A percentile compares a stretch with the other conserved stretches of the same genome.
These are phyloP conservation scores for Diplocarpon mali DNA, from an alignment of 2,329 filamentous ascomycete species.

Conservation along the genomic window DNA sequence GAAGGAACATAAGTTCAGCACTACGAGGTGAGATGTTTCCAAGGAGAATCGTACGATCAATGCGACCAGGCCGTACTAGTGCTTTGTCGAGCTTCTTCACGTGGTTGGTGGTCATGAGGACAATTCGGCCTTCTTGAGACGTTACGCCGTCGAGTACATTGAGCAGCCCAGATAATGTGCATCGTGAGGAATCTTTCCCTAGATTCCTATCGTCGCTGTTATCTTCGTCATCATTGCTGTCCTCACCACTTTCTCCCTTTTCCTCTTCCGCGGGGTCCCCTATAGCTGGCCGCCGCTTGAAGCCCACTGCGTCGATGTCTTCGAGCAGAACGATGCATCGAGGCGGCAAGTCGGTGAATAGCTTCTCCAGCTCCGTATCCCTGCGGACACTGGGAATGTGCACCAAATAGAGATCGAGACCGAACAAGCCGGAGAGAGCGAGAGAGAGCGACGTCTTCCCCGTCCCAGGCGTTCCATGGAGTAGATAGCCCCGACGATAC, in stretches of 20 bases:
- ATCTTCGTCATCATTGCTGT: constrained; percentile 1
- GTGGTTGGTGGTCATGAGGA: constrained; percentile 90
- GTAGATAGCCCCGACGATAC: constrained; percentile 63
- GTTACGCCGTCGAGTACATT: constrained; percentile 79
- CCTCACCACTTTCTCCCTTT: constrained; percentile 9
- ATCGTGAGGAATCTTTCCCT: constrained; percentile 35
- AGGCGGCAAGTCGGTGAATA: constrained; percentile 38
- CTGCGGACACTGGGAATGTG: constrained; percentile 41
- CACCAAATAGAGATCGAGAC: constrained; percentile 40
- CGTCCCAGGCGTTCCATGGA: constrained; percentile 62
- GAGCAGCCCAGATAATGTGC: constrained; percentile 77
- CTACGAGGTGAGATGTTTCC: constrained; percentile 56
- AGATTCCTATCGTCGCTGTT: constrained; percentile 31
- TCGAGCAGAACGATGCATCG: constrained; percentile 43
- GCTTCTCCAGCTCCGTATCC: constrained; percentile 36
- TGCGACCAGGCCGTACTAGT: constrained; percentile 77
- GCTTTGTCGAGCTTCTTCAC: constrained; percentile 71
- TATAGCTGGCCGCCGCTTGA: constrained; percentile 24
- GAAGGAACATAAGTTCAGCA: constrained; percentile 36
- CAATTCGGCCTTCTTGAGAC: constrained; percentile 82
- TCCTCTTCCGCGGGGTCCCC: neutral
- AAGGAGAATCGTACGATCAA: constrained; percentile 88
- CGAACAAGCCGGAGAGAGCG: constrained; percentile 62
- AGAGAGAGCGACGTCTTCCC: constrained; percentile 92
- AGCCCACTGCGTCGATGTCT: constrained; percentile 38